Conservation (phyloP, 257 asterid species). For the Lantana camara region DNA sequence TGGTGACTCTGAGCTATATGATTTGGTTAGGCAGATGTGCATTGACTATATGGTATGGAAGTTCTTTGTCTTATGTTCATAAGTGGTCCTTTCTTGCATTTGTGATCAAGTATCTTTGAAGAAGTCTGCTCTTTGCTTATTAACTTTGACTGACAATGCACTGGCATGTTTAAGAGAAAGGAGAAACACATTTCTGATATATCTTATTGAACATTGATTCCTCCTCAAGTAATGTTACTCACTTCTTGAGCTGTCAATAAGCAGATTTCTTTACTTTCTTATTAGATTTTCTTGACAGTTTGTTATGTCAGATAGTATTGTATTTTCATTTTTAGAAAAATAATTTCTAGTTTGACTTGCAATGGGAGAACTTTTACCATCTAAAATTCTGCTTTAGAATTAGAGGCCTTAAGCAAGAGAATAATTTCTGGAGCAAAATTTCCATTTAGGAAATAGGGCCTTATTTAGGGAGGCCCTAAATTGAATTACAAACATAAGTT, state of each 20-base stretch:
- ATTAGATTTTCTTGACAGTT: constrained; percentile 2
- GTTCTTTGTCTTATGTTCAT: constrained; percentile 18
- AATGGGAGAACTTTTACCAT: neutral
- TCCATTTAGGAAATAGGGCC: neutral
- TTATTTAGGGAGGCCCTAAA: neutral
- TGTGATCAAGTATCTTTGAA: constrained; percentile 2
- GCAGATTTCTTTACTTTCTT: constrained; percentile 12
- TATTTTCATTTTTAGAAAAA: neutral
- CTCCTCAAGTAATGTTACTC: constrained; percentile 5
- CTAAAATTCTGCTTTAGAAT: neutral
- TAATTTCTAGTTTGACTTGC: neutral
- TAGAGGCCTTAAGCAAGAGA: neutral
- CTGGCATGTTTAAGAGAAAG: neutral
- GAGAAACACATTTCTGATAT: neutral
- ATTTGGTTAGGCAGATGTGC: constrained; percentile 98
- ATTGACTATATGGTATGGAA: constrained; percentile 91
- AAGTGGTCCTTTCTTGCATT: constrained; percentile 3
- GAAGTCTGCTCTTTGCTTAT: neutral
- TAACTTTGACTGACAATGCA: constrained; percentile 13
- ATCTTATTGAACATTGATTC: constrained; percentile 11
- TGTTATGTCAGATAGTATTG: constrained; percentile 2
- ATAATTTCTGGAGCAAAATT: neutral
- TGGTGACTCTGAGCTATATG: constrained; percentile 90
- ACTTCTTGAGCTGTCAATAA: neutral
- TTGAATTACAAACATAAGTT: neutral